Evolutionary conservation across 1,139 yeast genomes (phyloP).

Genomic region (Pneumocystis oryctolagi): DNA sequence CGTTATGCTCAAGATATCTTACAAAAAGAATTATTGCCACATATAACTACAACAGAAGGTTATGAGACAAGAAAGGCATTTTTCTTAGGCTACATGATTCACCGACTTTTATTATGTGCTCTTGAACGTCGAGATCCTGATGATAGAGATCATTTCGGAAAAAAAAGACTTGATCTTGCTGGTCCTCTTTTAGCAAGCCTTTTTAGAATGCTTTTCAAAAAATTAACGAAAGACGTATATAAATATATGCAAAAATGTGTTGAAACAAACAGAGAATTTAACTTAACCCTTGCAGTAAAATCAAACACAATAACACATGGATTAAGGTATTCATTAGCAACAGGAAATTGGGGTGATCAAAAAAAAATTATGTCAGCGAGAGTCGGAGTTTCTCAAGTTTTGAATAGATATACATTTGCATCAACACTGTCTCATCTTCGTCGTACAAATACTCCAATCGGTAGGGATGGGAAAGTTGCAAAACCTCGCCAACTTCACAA

Average conservation of each 20-base stretch:
- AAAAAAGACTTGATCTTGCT: conserved; percentile 92
- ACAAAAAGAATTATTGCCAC: conserved; percentile 91
- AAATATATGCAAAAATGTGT: conserved; percentile 98
- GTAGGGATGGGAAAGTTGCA: conserved; percentile 96
- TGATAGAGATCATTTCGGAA: conserved; percentile 98
- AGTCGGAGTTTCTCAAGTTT: conserved; percentile 98
- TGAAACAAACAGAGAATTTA: conserved; percentile 92
- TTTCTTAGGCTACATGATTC: conserved; percentile 94
- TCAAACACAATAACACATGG: conserved; percentile 96
- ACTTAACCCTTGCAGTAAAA: conserved; percentile 88
- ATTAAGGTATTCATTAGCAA: conserved; percentile 88
- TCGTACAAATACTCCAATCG: conserved; percentile 97
- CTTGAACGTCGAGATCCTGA: conserved; percentile 95
- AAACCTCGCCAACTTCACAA: conserved; percentile 97
- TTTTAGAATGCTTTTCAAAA: conserved; percentile 86
- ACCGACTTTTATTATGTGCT: conserved; percentile 84
- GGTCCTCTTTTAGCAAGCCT: conserved; percentile 93
- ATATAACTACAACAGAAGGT: conserved; percentile 94
- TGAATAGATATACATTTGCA: conserved; percentile 93
- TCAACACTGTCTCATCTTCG: conserved; percentile 94
- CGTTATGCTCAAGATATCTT: conserved; percentile 93
- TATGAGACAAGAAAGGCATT: conserved; percentile 93
- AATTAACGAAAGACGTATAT: conserved; percentile 84
- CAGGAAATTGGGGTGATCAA: conserved; percentile 99
- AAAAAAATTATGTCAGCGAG: conserved; percentile 97